These are phyloP conservation scores for Magnolia changhungtana DNA, from an alignment of 164 flowering plant genomes.

Conservation along the genomic window DNA sequence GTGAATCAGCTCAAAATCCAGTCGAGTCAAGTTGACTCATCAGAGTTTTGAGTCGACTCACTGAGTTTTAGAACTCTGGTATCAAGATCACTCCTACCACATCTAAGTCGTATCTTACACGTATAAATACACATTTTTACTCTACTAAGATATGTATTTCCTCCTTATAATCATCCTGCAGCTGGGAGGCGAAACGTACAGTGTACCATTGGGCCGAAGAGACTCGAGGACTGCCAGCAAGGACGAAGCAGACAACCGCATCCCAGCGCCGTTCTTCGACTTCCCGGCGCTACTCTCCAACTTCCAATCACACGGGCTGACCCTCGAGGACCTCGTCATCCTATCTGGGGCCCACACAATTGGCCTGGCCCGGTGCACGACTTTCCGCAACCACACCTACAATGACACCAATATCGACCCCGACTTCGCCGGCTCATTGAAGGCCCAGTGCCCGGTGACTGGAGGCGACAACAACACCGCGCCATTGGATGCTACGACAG, in stretches of 20 bases:
- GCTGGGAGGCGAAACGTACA: slow-evolving; percentile 36
- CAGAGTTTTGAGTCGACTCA: too few species aligned
- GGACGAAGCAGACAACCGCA: slow-evolving; percentile 20
- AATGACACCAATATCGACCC: slow-evolving; percentile 31
- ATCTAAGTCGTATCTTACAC: too few species aligned
- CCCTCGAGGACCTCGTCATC: slow-evolving; percentile 24
- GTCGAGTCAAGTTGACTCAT: too few species aligned
- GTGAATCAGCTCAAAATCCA: too few species aligned
- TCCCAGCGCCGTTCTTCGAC: slow-evolving; percentile 29
- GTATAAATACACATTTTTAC: too few species aligned
- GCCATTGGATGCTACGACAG: slow-evolving; percentile 18
- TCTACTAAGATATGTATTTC: neutral
- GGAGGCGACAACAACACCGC: slow-evolving; percentile 23
- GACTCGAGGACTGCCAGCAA: slow-evolving; percentile 31
- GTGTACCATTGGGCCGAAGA: slow-evolving; percentile 29
- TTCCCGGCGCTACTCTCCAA: slow-evolving; percentile 20
- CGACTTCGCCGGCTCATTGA: neutral
- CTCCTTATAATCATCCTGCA: slow-evolving; percentile 1
- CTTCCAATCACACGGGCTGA: slow-evolving; percentile 26
- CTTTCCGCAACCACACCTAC: slow-evolving; percentile 24
- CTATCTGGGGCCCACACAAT: slow-evolving; percentile 35
- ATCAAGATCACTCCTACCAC: too few species aligned
- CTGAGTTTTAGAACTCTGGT: too few species aligned
- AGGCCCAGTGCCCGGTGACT: slow-evolving; percentile 13
- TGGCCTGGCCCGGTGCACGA: slow-evolving; percentile 26